Percentiles rank a stretch among this genome's conserved stretches.
Evolutionary conservation across 2,329 filamentous ascomycete genomes (phyloP).

Genomic region (Fusarium sp.): DNA sequence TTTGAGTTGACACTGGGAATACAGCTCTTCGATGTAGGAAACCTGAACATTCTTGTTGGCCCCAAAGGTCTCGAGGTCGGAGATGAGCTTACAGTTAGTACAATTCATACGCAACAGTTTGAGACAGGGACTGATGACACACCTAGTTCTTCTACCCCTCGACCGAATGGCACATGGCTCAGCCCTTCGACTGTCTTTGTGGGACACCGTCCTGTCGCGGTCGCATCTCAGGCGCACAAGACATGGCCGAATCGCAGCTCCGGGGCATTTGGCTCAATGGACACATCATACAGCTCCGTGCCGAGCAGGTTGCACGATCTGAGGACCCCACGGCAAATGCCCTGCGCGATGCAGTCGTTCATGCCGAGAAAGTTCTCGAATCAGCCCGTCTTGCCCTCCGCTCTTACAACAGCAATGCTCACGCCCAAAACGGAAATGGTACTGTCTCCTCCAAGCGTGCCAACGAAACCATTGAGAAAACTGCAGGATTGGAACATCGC

Average conservation of each 20-base stretch:
- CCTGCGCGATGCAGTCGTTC: constrained; percentile 56
- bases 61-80: constrained; percentile 64
- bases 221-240: constrained; percentile 70
- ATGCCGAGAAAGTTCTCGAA: constrained; percentile 61
- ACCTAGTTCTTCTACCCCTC: constrained; percentile 77
- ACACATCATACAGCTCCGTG: constrained; percentile 68
- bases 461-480: constrained; percentile 44
- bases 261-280: constrained; percentile 70
- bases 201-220: constrained; percentile 67
- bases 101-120: too few relatives aligned
- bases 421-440: constrained; percentile 32
- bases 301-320: constrained; percentile 50
- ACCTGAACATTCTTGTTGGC: constrained; percentile 67
- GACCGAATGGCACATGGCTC: constrained; percentile 79
- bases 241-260: constrained; percentile 66
- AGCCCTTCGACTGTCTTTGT: constrained; percentile 76
- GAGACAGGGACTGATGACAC: neutral
- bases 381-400: constrained; percentile 57
- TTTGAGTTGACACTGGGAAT: constrained; percentile 18
- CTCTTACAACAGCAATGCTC: constrained; percentile 48
- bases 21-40: constrained; percentile 70
- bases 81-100: constrained; percentile 66
- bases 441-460: constrained; percentile 20
- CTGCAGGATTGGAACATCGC: constrained; percentile 48
- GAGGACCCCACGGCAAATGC: constrained; percentile 56